Percentiles rank a stretch among this genome's conserved stretches.
These are phyloP conservation scores for Phaeosphaeriaceae sp. DNA, from an alignment of 2,329 filamentous ascomycete species.

Conservation along the genomic window DNA sequence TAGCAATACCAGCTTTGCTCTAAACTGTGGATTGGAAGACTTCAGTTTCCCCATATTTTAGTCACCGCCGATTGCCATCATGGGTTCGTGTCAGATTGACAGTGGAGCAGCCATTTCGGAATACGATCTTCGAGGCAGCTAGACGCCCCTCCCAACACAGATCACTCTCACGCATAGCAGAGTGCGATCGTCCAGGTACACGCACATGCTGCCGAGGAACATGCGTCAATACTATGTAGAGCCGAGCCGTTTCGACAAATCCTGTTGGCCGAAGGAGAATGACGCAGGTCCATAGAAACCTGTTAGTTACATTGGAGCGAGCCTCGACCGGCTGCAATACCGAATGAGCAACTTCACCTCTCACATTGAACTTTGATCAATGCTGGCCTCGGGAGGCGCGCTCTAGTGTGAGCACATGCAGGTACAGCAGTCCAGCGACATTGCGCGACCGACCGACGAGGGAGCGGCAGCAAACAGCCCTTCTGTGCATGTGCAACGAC, in stretches of 20 bases:
- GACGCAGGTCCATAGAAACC: conserved; percentile 9
- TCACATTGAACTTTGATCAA: not conserved
- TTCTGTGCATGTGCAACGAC: conserved; percentile 10
- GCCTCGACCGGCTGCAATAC: not conserved
- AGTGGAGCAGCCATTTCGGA: not conserved
- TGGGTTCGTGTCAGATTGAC: not conserved
- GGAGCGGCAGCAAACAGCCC: not conserved
- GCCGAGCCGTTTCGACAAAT: conserved; percentile 21
- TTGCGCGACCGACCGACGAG: conserved; percentile 1
- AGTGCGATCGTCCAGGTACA: not conserved
- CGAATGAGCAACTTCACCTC: not conserved
- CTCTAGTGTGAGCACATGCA: conserved; percentile 5
- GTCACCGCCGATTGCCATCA: not conserved
- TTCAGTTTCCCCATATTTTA: not conserved
- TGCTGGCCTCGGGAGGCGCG: not conserved
- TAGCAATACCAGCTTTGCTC: not conserved
- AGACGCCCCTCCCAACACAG: not conserved
- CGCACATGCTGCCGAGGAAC: conserved; percentile 40
- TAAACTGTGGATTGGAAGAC: not conserved
- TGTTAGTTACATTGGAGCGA: not conserved
- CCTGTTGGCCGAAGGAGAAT: conserved; percentile 8
- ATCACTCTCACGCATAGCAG: not conserved
- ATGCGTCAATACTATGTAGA: conserved; percentile 3
- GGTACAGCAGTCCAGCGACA: conserved; percentile 10
- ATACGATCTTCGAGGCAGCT: not conserved